phyloP scores from a whole-genome alignment of 1,139 yeast genomes.

The Zygosaccharomyces sapae region DNA sequence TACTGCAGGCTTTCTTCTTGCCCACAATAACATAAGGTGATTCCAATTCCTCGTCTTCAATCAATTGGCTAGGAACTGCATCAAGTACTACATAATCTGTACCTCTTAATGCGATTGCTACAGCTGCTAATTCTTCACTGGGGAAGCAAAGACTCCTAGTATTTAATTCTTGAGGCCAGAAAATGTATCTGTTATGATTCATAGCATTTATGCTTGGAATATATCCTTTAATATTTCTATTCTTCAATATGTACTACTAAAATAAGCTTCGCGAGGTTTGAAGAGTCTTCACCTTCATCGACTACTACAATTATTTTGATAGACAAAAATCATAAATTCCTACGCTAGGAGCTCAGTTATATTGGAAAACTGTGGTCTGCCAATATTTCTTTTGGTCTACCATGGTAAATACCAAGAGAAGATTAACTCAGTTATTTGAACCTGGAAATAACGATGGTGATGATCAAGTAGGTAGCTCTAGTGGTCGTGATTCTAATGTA shows the following conservation, averaged over 20 bases:
- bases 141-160: constrained; percentile 6
- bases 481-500: constrained; percentile 2
- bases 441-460: constrained; percentile 10
- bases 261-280: constrained; percentile 3
- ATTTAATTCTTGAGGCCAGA: constrained; percentile 24
- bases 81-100: constrained; percentile 25
- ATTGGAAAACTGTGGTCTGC: background rate
- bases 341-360: background rate
- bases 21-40: constrained; percentile 22
- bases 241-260: background rate
- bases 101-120: constrained; percentile 19
- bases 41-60: constrained; percentile 8
- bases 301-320: background rate
- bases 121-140: constrained; percentile 15
- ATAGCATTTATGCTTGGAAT: constrained; percentile 11
- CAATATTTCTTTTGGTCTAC: background rate
- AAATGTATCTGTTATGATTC: constrained; percentile 17
- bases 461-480: constrained; percentile 3
- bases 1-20: constrained; percentile 1
- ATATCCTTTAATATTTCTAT: background rate
- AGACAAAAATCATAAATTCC: background rate
- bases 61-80: constrained; percentile 8
- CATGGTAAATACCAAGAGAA: constrained; percentile 18
- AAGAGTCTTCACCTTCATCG: background rate
- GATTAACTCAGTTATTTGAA: constrained; percentile 20